These are phyloP conservation scores for Colletotrichum sojae DNA, from an alignment of 2,329 filamentous ascomycete genomes.

Conservation along the genomic window DNA sequence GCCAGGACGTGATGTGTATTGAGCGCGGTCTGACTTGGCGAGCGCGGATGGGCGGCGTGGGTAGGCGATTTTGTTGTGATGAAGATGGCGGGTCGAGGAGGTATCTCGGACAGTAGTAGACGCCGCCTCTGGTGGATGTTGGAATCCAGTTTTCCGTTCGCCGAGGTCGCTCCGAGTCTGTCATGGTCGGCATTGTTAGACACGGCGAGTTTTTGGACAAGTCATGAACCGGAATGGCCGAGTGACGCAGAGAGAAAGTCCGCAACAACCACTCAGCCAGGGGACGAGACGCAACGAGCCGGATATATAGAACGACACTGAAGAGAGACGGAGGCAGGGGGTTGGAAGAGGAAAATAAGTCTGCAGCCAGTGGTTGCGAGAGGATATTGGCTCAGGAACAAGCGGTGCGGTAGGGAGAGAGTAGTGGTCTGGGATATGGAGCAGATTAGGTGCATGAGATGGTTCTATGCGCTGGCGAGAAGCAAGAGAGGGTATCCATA, in stretches of 20 bases:
- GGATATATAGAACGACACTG: slow-evolving; percentile 22
- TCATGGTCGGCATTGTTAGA: slow-evolving; percentile 41
- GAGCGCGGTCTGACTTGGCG: slow-evolving; percentile 57
- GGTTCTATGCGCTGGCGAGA: slow-evolving; percentile 43
- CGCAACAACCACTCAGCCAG: slow-evolving; percentile 24
- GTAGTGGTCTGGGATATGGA: slow-evolving; percentile 24
- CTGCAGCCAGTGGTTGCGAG: slow-evolving; percentile 7
- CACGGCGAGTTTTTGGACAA: slow-evolving; percentile 21
- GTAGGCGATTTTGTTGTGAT: slow-evolving; percentile 44
- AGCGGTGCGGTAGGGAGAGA: slow-evolving; percentile 14
- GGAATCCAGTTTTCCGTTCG: slow-evolving; percentile 42
- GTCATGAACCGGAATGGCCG: slow-evolving; percentile 29
- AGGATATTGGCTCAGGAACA: slow-evolving; percentile 29
- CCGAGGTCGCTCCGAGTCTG: slow-evolving; percentile 40
- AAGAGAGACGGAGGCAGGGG: not conserved
- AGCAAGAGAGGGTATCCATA: slow-evolving; percentile 43
- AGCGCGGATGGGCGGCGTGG: slow-evolving; percentile 56
- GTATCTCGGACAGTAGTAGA: slow-evolving; percentile 48
- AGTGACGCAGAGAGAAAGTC: slow-evolving; percentile 28
- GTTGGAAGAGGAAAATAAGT: not conserved
- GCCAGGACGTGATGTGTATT: slow-evolving; percentile 59
- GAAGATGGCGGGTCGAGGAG: slow-evolving; percentile 38
- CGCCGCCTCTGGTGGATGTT: slow-evolving; percentile 43
- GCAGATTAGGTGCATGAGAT: slow-evolving; percentile 41
- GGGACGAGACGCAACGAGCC: slow-evolving; percentile 10